These are phyloP conservation scores for Leccinum sublutescens DNA, from an alignment of 768 basidiomycete species.

Conservation along the genomic window DNA sequence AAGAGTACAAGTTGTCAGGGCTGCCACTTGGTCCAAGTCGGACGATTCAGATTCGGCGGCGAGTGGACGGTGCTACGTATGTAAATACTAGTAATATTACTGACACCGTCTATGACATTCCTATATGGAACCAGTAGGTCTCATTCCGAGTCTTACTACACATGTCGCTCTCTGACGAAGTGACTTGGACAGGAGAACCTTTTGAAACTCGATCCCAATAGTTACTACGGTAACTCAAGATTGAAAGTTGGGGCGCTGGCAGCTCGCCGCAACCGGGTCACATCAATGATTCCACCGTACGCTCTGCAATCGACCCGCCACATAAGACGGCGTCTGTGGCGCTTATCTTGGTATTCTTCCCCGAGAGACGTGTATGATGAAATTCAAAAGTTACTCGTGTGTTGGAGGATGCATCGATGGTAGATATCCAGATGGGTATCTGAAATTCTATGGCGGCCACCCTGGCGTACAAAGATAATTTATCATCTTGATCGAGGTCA, in stretches of 20 bases:
- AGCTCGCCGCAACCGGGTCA: background rate
- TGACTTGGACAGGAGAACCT: background rate
- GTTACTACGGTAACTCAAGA: background rate
- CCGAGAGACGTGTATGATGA: background rate
- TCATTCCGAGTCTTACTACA: background rate
- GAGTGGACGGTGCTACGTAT: no score
- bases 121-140: background rate
- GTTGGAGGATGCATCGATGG: background rate
- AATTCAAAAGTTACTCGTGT: background rate
- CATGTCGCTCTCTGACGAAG: background rate
- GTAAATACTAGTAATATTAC: no score
- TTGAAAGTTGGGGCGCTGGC: background rate
- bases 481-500: background rate
- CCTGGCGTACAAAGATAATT: background rate
- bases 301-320: background rate
- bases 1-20: no score
- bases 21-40: no score
- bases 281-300: background rate
- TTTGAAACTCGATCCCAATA: no score
- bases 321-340: background rate
- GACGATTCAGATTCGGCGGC: no score
- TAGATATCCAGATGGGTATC: background rate
- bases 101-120: no score
- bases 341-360: background rate
- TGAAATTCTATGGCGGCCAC: background rate